Evolutionary conservation across 306 rosid species (phyloP).

Genomic region (apple (Malus domestica)): ASM211411v1 NC_041804.1:6003501-6004000

Average conservation of each 20-base stretch:
- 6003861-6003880: conserved; percentile 1
- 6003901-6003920: background rate
- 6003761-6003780: conserved; percentile 26
- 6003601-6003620: conserved; percentile 20
- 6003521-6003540: background rate
- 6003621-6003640: conserved; percentile 19
- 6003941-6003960: background rate
- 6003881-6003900: background rate
- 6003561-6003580: conserved; percentile 14
- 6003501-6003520: background rate
- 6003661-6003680: background rate
- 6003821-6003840: background rate
- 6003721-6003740: background rate
- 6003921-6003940: background rate
- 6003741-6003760: conserved; percentile 12
- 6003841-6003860: background rate
- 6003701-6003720: background rate
- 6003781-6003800: conserved; percentile 25
- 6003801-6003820: conserved; percentile 23
- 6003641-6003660: conserved; percentile 3
- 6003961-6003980: background rate
- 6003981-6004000: background rate
- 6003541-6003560: background rate
- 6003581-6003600: conserved; percentile 21
- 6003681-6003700: background rate